A percentile compares a stretch with the other conserved stretches of the same genome.
phyloP scores from a whole-genome alignment of 768 basidiomycete species.

The Macrolepiota albuminosa region DNA sequence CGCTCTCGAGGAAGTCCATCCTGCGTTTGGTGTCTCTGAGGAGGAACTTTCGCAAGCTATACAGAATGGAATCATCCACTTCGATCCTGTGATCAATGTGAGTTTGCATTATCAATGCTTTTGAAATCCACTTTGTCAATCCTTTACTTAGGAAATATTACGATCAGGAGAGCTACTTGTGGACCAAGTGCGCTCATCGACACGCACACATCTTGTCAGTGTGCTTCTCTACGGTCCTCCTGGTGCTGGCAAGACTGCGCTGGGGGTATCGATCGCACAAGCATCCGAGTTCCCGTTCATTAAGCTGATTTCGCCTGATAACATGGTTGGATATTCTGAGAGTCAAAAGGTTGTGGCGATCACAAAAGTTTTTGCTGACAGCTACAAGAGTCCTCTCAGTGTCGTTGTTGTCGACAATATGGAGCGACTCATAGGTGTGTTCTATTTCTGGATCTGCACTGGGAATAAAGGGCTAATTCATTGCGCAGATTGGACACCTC shows the following conservation, averaged over 20 bases:
- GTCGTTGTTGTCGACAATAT: conserved; percentile 95
- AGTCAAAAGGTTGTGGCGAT: conserved; percentile 87
- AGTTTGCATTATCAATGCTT: conserved; percentile 22
- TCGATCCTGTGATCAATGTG: conserved; percentile 70
- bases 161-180: conserved; percentile 85
- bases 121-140: neutral
- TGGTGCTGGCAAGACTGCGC: conserved; percentile 90
- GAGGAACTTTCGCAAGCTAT: conserved; percentile 92
- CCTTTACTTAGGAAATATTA: conserved; percentile 64
- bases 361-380: conserved; percentile 90
- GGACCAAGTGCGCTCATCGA: conserved; percentile 88
- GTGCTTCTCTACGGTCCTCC: conserved; percentile 86
- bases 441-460: neutral
- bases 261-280: conserved; percentile 92
- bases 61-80: conserved; percentile 96
- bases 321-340: conserved; percentile 96
- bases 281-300: conserved; percentile 96
- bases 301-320: conserved; percentile 93
- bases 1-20: conserved; percentile 91
- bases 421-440: conserved; percentile 84
- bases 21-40: conserved; percentile 96
- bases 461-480: neutral
- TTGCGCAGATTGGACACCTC: conserved; percentile 84
- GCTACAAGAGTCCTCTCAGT: conserved; percentile 95
- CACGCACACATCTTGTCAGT: conserved; percentile 88